Evolutionary conservation across 2,329 filamentous ascomycete genomes (phyloP).

Genomic region (Scedosporium aurantiacum): DNA sequence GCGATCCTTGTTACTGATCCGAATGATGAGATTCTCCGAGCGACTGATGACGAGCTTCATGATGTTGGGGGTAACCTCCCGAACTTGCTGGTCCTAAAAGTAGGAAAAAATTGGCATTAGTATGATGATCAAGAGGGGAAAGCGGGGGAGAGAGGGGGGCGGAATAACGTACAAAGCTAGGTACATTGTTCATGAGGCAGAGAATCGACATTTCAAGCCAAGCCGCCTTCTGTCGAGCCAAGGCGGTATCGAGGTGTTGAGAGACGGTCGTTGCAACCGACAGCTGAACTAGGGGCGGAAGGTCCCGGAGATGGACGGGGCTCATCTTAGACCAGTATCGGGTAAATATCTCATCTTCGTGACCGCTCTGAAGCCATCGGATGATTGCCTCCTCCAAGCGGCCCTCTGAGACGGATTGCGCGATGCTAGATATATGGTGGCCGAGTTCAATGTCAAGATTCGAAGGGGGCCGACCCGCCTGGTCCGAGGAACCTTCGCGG

Average conservation of each 20-base stretch:
- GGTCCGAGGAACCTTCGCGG: slow-evolving; percentile 1
- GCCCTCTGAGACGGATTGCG: slow-evolving; percentile 48
- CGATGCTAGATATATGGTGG: slow-evolving; percentile 46
- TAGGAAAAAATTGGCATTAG: slow-evolving; percentile 14
- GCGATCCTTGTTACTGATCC: slow-evolving; percentile 35
- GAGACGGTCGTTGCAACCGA: slow-evolving; percentile 55
- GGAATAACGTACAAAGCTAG: slow-evolving; percentile 36
- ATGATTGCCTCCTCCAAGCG: slow-evolving; percentile 53
- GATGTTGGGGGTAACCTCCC: slow-evolving; percentile 45
- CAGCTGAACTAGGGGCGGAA: slow-evolving; percentile 51
- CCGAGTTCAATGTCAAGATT: slow-evolving; percentile 37
- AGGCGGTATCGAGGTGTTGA: slow-evolving; percentile 40
- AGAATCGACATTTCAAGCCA: slow-evolving; percentile 52
- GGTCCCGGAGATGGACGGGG: slow-evolving; percentile 34
- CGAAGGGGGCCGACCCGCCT: neutral
- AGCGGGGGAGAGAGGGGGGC: neutral
- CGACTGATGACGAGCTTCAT: slow-evolving; percentile 41
- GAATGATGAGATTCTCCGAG: slow-evolving; percentile 41
- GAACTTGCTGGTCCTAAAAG: slow-evolving; percentile 41
- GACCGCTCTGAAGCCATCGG: slow-evolving; percentile 54
- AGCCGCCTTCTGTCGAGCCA: slow-evolving; percentile 43
- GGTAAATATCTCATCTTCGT: slow-evolving; percentile 52
- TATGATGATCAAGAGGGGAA: neutral
- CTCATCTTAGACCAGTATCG: slow-evolving; percentile 21
- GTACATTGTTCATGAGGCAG: slow-evolving; percentile 36